Percentiles rank a stretch among this genome's conserved stretches.
phyloP scores from a whole-genome alignment of 2,329 filamentous ascomycete species.

The Diaporthe australafricana region DNA sequence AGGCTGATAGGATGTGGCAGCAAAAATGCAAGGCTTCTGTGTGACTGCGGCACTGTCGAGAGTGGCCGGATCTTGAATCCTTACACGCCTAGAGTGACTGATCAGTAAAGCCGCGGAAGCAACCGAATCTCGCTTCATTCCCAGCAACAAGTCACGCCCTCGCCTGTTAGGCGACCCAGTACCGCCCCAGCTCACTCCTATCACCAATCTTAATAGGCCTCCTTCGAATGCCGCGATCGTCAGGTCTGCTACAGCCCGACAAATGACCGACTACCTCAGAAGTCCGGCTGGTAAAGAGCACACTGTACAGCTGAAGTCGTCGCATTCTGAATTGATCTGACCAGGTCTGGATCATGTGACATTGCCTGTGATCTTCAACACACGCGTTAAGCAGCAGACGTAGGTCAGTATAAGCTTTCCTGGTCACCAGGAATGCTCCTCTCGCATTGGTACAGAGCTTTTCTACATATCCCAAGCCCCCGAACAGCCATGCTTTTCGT shows the following conservation, averaged over 20 bases:
- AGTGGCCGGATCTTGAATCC: neutral
- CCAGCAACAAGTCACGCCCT: constrained; percentile 9
- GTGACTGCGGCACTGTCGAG: neutral
- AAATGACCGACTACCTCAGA: neutral
- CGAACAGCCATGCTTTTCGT: neutral
- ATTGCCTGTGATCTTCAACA: neutral
- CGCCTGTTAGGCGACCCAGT: constrained; percentile 13
- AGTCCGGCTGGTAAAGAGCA: neutral
- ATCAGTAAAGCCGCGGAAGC: neutral
- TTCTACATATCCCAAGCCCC: constrained; percentile 20
- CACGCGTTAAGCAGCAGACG: too few relatives aligned
- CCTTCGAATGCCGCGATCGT: neutral
- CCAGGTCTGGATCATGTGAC: neutral
- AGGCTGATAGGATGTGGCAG: neutral
- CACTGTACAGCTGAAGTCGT: too few relatives aligned
- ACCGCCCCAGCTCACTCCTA: neutral
- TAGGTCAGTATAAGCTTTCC: neutral
- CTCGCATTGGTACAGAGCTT: constrained; percentile 12
- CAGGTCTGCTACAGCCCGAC: neutral
- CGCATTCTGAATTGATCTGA: neutral
- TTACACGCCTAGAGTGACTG: neutral
- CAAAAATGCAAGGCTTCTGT: neutral
- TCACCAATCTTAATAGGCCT: constrained; percentile 18
- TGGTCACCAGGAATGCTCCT: constrained; percentile 3
- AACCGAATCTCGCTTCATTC: constrained; percentile 20